Conservation (phyloP, 345 rosid species). For the Toxicodendron radicans region DNA sequence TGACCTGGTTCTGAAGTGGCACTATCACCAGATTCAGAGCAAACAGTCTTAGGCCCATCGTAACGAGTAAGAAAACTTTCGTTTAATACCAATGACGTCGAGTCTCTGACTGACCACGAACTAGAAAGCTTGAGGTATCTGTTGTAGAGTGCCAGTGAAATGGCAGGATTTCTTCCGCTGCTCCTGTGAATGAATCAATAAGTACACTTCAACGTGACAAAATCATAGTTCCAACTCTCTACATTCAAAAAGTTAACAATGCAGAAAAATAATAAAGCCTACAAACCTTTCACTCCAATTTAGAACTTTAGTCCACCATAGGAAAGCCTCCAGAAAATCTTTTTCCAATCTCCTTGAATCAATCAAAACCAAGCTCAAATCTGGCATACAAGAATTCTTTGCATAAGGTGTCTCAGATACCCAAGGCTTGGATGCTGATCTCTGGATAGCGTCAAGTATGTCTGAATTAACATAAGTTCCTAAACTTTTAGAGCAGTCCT, state of each 20-base stretch:
- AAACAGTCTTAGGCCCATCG: conserved; percentile 36
- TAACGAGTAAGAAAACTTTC: conserved; percentile 17
- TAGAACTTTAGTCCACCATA: conserved; percentile 45
- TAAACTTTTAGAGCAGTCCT: conserved; percentile 40
- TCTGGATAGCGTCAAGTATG: conserved; percentile 43
- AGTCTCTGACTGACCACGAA: conserved; percentile 35
- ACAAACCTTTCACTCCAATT: conserved; percentile 35
- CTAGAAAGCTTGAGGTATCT: conserved; percentile 33
- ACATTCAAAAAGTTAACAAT: neutral
- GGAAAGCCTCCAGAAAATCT: conserved; percentile 28
- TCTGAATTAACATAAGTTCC: conserved; percentile 28
- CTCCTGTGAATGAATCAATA: conserved; percentile 19
- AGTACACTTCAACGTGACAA: neutral
- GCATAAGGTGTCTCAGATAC: conserved; percentile 37
- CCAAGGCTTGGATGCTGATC: conserved; percentile 43
- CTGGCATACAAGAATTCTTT: conserved; percentile 38
- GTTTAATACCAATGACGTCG: neutral
- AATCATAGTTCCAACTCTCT: neutral
- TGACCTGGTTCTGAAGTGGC: neutral
- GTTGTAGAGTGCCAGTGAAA: conserved; percentile 36
- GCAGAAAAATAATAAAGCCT: neutral
- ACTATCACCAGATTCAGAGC: conserved; percentile 22
- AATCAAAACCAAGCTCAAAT: conserved; percentile 32
- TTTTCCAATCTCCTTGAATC: conserved; percentile 29
- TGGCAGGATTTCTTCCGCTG: conserved; percentile 25